A percentile compares a stretch with the other conserved stretches of the same genome.
Evolutionary conservation across 805 yeast species (phyloP).

Genomic region (Pichia deserticola): DNA sequence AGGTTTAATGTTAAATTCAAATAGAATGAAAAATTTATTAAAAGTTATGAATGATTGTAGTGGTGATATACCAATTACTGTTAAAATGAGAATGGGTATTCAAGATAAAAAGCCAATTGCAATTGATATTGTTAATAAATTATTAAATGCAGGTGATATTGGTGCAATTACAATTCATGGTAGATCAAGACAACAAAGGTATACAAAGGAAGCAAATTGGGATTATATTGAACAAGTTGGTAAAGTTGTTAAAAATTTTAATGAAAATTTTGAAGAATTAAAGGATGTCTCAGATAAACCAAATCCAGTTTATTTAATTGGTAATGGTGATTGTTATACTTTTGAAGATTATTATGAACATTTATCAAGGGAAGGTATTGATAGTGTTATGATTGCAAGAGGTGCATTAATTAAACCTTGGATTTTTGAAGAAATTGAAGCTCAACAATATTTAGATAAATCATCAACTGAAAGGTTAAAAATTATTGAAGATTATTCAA

Average conservation of each 20-base stretch:
- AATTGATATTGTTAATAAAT: constrained; percentile 58
- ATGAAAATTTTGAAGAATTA: constrained; percentile 47
- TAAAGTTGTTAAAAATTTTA: constrained; percentile 51
- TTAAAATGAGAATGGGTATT: constrained; percentile 88
- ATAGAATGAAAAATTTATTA: constrained; percentile 67
- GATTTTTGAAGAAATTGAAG: constrained; percentile 93
- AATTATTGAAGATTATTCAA: constrained; percentile 58
- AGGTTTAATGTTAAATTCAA: constrained; percentile 84
- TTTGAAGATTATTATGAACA: constrained; percentile 84
- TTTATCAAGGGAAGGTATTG: constrained; percentile 59
- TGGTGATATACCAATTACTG: constrained; percentile 87
- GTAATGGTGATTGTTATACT: constrained; percentile 90
- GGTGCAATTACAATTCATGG: constrained; percentile 95
- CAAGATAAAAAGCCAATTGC: constrained; percentile 85
- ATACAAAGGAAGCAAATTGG: constrained; percentile 92
- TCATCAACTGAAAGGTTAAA: constrained; percentile 84
- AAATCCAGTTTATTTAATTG: constrained; percentile 69
- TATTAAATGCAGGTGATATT: constrained; percentile 57
- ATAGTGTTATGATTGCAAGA: constrained; percentile 94
- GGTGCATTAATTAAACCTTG: constrained; percentile 98
- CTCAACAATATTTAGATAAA: constrained; percentile 85
- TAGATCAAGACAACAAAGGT: constrained; percentile 92
- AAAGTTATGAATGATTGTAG: constrained; percentile 85
- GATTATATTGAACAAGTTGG: constrained; percentile 74
- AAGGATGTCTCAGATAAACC: constrained; percentile 51